phyloP scores from a whole-genome alignment of 306 rosid genomes.

The Benincasa hispida region DNA sequence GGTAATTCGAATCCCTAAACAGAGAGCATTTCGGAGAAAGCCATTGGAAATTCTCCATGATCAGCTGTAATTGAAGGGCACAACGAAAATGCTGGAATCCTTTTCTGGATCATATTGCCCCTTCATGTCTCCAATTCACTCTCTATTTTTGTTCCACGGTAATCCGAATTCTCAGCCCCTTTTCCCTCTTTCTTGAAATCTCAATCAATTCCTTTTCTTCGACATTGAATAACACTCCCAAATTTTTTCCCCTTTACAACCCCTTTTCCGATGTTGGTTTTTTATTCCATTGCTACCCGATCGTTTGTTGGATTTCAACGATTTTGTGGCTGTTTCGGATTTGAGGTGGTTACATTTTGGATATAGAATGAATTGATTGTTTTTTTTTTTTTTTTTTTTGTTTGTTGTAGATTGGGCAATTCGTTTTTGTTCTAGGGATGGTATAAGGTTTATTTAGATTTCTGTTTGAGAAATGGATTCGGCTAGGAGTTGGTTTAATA shows the following conservation, averaged over 20 bases:
- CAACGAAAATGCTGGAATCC: conserved; percentile 22
- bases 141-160: conserved; percentile 28
- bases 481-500: conserved; percentile 81
- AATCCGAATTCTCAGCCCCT: conserved; percentile 33
- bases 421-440: conserved; percentile 8
- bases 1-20: neutral
- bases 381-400: neutral
- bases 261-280: neutral
- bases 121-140: neutral
- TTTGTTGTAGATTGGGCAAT: neutral
- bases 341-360: neutral
- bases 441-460: conserved; percentile 11
- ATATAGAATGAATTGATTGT: neutral
- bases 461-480: conserved; percentile 56
- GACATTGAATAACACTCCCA: neutral
- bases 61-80: neutral
- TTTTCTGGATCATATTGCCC: conserved; percentile 10
- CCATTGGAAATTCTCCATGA: neutral
- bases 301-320: neutral
- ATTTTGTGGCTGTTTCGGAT: neutral
- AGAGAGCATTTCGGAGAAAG: neutral
- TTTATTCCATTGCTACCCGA: neutral
- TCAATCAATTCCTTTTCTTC: neutral
- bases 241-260: neutral
- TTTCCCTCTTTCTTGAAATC: neutral